These are phyloP conservation scores for Daedaleopsis nitida DNA, from an alignment of 768 basidiomycete genomes.

Conservation along the genomic window DNA sequence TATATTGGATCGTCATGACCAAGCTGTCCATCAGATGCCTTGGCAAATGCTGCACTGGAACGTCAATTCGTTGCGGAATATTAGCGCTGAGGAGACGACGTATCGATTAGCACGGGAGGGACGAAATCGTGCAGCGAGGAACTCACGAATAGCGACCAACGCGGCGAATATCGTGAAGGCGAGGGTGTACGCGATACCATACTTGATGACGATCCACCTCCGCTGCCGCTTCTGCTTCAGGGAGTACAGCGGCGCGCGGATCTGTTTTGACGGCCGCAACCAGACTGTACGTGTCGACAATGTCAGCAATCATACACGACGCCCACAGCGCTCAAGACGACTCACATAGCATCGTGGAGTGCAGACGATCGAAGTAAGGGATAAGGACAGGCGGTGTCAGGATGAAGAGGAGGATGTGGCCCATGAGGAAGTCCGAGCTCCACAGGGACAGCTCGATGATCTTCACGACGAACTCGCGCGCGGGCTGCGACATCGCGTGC, in stretches of 20 bases:
- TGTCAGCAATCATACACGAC: constrained; percentile 16
- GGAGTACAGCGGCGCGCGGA: constrained; percentile 88
- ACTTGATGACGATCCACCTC: constrained; percentile 88
- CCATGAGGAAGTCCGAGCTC: constrained; percentile 91
- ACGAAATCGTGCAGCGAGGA: neutral
- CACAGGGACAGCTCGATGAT: constrained; percentile 94
- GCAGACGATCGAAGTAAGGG: constrained; percentile 89
- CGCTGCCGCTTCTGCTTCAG: constrained; percentile 89
- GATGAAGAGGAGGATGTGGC: constrained; percentile 88
- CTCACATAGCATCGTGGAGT: constrained; percentile 90
- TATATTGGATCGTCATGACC: constrained; percentile 16
- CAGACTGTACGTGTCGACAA: constrained; percentile 61
- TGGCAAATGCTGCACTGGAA: constrained; percentile 32
- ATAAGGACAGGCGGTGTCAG: constrained; percentile 85
- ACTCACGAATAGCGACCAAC: constrained; percentile 79
- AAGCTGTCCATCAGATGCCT: constrained; percentile 30
- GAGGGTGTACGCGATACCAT: constrained; percentile 74
- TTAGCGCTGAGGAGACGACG: constrained; percentile 21
- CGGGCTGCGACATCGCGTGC: constrained; percentile 96
- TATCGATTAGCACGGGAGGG: neutral
- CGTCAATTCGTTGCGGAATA: constrained; percentile 29
- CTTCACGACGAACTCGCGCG: constrained; percentile 97
- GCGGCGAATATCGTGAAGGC: constrained; percentile 71
- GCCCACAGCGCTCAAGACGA: constrained; percentile 14
- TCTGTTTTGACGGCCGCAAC: constrained; percentile 93